Conservation (phyloP, 805 yeast genomes). For the Barnettozyma pratensis region DNA sequence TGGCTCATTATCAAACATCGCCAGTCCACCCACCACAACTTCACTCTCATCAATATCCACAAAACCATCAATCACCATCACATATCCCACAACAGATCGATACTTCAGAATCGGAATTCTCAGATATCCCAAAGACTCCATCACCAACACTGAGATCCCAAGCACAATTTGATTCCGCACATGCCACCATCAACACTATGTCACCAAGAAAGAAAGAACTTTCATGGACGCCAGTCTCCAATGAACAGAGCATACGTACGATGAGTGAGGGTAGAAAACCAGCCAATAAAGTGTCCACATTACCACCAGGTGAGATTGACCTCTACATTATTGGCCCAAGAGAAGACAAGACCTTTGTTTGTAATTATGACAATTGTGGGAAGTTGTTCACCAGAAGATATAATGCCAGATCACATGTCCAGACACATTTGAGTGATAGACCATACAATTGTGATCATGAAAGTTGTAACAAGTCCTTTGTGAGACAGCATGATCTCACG, state of each 20-base stretch:
- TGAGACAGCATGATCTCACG: constrained; percentile 89
- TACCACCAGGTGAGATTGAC: constrained; percentile 90
- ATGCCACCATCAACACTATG: background rate
- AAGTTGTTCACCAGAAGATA: constrained; percentile 84
- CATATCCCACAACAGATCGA: constrained; percentile 5
- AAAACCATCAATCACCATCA: background rate
- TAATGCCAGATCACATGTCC: constrained; percentile 91
- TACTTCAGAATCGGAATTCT: constrained; percentile 30
- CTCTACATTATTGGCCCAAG: constrained; percentile 79
- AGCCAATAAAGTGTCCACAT: constrained; percentile 42
- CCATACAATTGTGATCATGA: constrained; percentile 71
- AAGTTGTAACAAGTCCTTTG: constrained; percentile 79
- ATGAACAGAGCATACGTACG: constrained; percentile 6
- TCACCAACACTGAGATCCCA: constrained; percentile 41
- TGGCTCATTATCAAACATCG: no score
- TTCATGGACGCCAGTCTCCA: constrained; percentile 24
- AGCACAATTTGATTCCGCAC: constrained; percentile 18
- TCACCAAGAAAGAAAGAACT: constrained; percentile 15
- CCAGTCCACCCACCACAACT: background rate
- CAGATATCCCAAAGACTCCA: constrained; percentile 32
- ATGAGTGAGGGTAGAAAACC: constrained; percentile 17
- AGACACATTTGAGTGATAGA: constrained; percentile 91
- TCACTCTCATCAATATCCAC: background rate
- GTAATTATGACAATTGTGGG: constrained; percentile 73
- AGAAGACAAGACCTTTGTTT: constrained; percentile 61